Percentiles rank a stretch among this genome's conserved stretches.
Conservation (phyloP, 2,329 filamentous ascomycete genomes). For the Colletotrichum lentis region DNA sequence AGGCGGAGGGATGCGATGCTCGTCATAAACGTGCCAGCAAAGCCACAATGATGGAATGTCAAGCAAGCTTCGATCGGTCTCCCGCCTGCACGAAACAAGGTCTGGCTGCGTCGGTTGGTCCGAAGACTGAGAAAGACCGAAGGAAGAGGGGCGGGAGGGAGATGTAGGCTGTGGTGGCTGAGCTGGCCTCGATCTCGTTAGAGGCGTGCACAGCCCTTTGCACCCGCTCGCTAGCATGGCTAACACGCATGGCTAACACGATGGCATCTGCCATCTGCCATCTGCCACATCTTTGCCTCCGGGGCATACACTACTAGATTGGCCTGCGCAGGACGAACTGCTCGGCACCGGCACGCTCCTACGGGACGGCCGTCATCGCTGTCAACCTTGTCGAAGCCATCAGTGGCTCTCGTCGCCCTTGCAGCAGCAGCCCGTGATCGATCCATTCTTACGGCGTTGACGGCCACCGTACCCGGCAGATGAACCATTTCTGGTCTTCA, state of each 20-base stretch:
- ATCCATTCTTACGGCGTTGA: constrained; percentile 29
- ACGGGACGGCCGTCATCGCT: not conserved
- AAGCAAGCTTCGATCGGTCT: constrained; percentile 17
- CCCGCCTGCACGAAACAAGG: constrained; percentile 26
- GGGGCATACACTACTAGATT: not conserved
- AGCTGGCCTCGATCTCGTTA: constrained; percentile 10
- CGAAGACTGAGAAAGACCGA: not conserved
- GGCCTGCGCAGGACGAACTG: constrained; percentile 16
- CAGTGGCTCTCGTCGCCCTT: constrained; percentile 32
- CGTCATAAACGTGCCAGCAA: not conserved
- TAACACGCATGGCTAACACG: not conserved
- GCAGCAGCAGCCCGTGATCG: constrained; percentile 30
- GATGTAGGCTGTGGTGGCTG: constrained; percentile 31
- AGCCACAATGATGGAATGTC: constrained; percentile 20
- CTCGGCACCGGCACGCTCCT: not conserved
- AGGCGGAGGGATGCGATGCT: constrained; percentile 6
- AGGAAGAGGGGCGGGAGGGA: not conserved
- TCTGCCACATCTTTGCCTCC: not conserved
- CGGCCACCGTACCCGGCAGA: constrained; percentile 18
- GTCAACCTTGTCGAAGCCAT: constrained; percentile 5
- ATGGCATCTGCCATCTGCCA: too few relatives aligned
- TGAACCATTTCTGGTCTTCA: not conserved
- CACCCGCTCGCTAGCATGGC: constrained; percentile 15
- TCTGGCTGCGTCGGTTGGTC: constrained; percentile 25
- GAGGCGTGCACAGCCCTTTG: constrained; percentile 24